These are phyloP conservation scores for Aureobasidium musti DNA, from an alignment of 2,329 filamentous ascomycete genomes.

Conservation along the genomic window DNA sequence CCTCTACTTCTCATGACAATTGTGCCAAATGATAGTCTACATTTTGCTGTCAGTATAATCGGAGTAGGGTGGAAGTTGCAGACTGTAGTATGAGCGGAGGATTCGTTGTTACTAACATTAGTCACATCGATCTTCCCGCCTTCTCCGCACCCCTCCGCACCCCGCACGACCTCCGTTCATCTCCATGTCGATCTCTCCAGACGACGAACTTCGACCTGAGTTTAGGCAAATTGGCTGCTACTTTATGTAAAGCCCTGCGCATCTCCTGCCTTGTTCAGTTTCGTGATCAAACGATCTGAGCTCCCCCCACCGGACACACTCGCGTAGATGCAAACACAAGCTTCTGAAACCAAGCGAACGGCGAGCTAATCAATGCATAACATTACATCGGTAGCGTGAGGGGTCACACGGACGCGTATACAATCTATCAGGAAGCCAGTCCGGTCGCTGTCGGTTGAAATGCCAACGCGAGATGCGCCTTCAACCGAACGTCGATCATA, in stretches of 20 bases:
- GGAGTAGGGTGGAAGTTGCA: too few species aligned
- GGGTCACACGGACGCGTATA: constrained; percentile 12
- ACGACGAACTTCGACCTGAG: background rate
- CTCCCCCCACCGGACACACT: background rate
- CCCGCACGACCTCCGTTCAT: background rate
- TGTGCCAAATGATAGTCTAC: too few species aligned
- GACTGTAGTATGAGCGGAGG: too few species aligned
- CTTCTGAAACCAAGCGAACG: background rate
- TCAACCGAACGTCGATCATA: background rate
- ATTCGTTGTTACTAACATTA: background rate
- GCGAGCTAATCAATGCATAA: background rate
- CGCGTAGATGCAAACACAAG: background rate
- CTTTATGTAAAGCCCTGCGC: background rate
- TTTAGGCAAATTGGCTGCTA: constrained; percentile 2
- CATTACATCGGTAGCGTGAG: background rate
- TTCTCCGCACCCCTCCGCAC: constrained; percentile 1
- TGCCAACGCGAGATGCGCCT: background rate
- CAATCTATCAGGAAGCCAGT: background rate
- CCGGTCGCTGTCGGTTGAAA: background rate
- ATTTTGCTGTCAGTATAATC: too few species aligned
- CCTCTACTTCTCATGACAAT: too few species aligned
- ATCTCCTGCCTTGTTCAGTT: background rate
- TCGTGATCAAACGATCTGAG: background rate
- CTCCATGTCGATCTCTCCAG: background rate
- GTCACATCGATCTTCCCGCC: background rate